A percentile compares a stretch with the other conserved stretches of the same genome.
Conservation (phyloP, 179 eudicot genomes). For the Patellifolia procumbens region DNA sequence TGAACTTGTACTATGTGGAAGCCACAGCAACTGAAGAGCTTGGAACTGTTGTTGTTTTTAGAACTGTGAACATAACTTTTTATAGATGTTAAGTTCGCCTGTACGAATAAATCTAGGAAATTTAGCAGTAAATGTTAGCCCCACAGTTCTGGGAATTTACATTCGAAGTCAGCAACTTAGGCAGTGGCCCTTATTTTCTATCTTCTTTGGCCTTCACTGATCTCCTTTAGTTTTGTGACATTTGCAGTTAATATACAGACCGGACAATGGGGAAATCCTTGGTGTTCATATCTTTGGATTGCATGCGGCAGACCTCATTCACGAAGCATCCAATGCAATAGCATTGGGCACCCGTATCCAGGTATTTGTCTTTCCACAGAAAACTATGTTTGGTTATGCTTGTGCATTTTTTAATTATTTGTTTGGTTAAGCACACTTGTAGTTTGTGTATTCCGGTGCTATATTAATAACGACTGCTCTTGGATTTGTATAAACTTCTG, state of each 20-base stretch:
- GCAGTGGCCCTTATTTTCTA: background rate
- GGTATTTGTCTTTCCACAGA: slow-evolving; percentile 35
- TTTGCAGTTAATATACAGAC: slow-evolving; percentile 90
- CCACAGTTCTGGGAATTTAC: background rate
- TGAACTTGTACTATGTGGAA: background rate
- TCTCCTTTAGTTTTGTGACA: slow-evolving; percentile 15
- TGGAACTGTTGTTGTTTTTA: background rate
- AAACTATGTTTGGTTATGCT: background rate
- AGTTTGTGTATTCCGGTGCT: background rate
- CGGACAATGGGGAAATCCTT: slow-evolving; percentile 98
- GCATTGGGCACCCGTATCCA: slow-evolving; percentile 91
- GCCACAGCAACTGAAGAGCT: background rate
- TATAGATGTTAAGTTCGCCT: background rate
- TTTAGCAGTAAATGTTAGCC: background rate
- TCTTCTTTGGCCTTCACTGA: background rate
- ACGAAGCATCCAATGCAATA: slow-evolving; percentile 97
- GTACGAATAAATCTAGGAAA: background rate
- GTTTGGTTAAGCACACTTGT: background rate
- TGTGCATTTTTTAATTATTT: background rate
- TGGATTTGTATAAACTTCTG: slow-evolving; percentile 18
- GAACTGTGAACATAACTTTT: too few relatives aligned
- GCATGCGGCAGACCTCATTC: slow-evolving; percentile 99
- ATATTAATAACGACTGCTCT: slow-evolving; percentile 2
- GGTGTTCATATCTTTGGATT: slow-evolving; percentile 97
- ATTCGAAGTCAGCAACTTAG: background rate